Percentiles rank a stretch among this genome's conserved stretches.
phyloP scores from a whole-genome alignment of 75 land plant species.

The Cupressus sempervirens region DNA sequence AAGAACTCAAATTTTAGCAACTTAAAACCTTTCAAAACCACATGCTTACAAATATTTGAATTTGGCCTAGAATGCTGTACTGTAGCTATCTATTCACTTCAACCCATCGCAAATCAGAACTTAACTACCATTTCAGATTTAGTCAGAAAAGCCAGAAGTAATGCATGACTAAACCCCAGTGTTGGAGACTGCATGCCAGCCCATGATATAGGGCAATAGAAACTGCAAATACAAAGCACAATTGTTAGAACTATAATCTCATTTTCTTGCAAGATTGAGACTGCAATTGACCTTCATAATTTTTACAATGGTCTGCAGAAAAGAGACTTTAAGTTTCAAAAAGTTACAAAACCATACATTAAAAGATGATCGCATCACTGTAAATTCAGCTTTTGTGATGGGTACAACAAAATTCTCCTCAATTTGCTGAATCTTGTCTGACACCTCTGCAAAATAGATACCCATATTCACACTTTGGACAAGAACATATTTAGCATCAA shows the following conservation, averaged over 20 bases:
- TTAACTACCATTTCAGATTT: not conserved
- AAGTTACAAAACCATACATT: constrained; percentile 31
- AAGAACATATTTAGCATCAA: not conserved
- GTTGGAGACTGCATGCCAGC: constrained; percentile 58
- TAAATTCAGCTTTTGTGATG: constrained; percentile 48
- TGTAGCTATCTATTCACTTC: not conserved
- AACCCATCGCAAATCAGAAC: not conserved
- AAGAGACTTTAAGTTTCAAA: not conserved
- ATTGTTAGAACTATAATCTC: not conserved
- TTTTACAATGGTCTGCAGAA: not conserved
- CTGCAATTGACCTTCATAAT: not conserved
- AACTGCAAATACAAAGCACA: constrained; percentile 34
- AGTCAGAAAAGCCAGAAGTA: not conserved
- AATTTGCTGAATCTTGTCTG: constrained; percentile 42
- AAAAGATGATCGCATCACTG: constrained; percentile 45
- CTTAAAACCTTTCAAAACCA: not conserved
- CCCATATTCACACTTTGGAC: not conserved
- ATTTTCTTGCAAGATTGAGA: not conserved
- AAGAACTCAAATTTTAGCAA: not conserved
- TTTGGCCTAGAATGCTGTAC: not conserved
- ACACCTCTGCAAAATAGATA: constrained; percentile 45
- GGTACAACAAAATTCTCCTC: constrained; percentile 63
- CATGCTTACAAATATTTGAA: not conserved
- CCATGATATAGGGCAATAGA: constrained; percentile 60
- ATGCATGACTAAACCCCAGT: constrained; percentile 23